Percentiles rank a stretch among this genome's conserved stretches.
phyloP scores from a whole-genome alignment of 495 filamentous ascomycete genomes.

The Penicillium odoratum region DNA sequence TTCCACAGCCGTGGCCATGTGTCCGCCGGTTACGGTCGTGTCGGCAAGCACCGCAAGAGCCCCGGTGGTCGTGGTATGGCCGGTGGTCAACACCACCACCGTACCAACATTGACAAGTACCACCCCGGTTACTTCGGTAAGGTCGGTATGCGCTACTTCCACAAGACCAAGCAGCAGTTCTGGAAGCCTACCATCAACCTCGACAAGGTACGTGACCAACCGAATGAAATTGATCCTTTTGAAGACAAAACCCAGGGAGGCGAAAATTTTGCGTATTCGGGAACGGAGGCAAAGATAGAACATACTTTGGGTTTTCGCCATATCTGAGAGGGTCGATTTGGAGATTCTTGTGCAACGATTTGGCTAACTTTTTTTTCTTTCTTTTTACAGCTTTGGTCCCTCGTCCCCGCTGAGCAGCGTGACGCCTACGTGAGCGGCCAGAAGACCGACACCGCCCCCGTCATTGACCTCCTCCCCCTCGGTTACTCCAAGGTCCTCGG shows the following conservation, averaged over 20 bases:
- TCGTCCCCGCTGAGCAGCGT: constrained; percentile 78
- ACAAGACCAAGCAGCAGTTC: constrained; percentile 83
- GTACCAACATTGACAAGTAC: constrained; percentile 93
- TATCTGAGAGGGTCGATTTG: neutral
- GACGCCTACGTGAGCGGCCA: constrained; percentile 74
- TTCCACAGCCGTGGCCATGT: constrained; percentile 82
- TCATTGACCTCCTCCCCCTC: constrained; percentile 87
- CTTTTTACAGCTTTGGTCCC: constrained; percentile 68
- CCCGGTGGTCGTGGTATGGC: constrained; percentile 94
- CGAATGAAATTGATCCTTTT: constrained; percentile 11
- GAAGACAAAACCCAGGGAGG: constrained; percentile 5
- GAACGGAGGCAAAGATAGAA: neutral
- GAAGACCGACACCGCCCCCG: constrained; percentile 79
- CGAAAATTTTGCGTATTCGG: constrained; percentile 6
- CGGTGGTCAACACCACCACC: constrained; percentile 92
- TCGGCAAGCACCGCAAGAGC: constrained; percentile 92
- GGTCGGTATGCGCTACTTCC: constrained; percentile 95
- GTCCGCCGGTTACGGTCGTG: constrained; percentile 87
- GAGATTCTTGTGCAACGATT: neutral
- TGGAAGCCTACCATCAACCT: constrained; percentile 93
- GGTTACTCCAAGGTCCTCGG: constrained; percentile 93
- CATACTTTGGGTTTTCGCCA: neutral
- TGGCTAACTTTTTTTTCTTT: constrained; percentile 22
- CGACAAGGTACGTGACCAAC: constrained; percentile 68
- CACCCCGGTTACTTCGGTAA: constrained; percentile 98